Conservation (phyloP, 768 basidiomycete species). For the Mycena belliarum region DNA sequence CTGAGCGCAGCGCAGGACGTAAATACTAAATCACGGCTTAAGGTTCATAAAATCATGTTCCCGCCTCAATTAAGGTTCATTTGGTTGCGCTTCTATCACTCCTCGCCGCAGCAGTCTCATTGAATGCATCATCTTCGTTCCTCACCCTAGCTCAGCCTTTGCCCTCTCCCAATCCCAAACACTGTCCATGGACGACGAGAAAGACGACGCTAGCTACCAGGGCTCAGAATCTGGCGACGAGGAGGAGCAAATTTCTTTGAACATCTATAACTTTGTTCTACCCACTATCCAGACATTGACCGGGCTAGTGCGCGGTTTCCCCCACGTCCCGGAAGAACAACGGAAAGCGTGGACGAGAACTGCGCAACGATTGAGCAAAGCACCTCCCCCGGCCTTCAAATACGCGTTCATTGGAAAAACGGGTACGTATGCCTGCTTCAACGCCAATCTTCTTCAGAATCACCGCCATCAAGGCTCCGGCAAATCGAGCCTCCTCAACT, state of each 20-base stretch:
- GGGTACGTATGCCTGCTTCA: background rate
- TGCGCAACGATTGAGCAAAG: background rate
- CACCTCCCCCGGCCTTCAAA: background rate
- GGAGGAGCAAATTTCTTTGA: background rate
- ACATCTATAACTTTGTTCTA: background rate
- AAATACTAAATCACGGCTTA: background rate
- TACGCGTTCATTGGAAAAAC: constrained; percentile 7
- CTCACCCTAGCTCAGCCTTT: background rate
- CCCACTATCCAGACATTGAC: background rate
- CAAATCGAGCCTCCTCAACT: constrained; percentile 9
- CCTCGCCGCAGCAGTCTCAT: background rate
- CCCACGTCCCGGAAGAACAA: constrained; percentile 2
- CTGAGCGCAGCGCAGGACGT: too few species aligned
- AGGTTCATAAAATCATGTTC: background rate
- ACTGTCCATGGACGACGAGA: background rate
- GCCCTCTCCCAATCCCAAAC: background rate
- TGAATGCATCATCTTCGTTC: background rate
- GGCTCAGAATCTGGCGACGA: background rate
- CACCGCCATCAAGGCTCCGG: constrained; percentile 6
- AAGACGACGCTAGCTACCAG: background rate
- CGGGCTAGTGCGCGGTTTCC: background rate
- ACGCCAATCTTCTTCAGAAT: too few species aligned
- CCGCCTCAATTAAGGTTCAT: background rate
- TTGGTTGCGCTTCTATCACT: background rate
- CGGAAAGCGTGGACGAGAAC: background rate